phyloP scores from a whole-genome alignment of 2,329 filamentous ascomycete genomes.

The Camptophora hylomeconis region DNA sequence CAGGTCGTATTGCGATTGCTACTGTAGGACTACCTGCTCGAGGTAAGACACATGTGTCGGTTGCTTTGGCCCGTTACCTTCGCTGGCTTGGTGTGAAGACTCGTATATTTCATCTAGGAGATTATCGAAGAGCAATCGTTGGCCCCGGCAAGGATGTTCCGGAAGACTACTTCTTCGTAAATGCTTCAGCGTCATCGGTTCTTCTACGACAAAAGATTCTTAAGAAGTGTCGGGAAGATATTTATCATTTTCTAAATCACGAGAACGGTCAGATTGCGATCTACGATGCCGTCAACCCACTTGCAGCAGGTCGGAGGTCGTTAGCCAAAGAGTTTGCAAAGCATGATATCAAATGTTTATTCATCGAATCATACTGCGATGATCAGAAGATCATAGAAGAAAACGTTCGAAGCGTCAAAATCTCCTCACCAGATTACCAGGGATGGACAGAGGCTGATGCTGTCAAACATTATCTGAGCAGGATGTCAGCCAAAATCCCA shows the following conservation, averaged over 20 bases:
- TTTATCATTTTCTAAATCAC: conserved; percentile 89
- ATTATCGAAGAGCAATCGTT: conserved; percentile 86
- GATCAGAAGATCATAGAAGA: conserved; percentile 89
- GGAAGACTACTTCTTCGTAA: conserved; percentile 94
- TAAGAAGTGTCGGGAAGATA: conserved; percentile 93
- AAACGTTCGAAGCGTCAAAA: conserved; percentile 94
- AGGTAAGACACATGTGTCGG: conserved; percentile 95
- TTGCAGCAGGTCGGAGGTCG: conserved; percentile 65
- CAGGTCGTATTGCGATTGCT: conserved; percentile 90
- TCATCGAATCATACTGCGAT: conserved; percentile 91
- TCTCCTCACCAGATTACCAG: conserved; percentile 89
- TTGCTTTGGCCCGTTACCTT: conserved; percentile 86
- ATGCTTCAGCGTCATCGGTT: conserved; percentile 85
- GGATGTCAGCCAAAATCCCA: conserved; percentile 85
- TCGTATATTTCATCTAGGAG: conserved; percentile 90
- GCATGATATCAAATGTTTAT: conserved; percentile 90
- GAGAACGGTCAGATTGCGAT: conserved; percentile 98
- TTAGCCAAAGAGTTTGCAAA: conserved; percentile 96
- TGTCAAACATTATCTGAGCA: conserved; percentile 76
- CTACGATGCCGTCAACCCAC: conserved; percentile 94
- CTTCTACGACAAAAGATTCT: conserved; percentile 91
- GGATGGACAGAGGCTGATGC: conserved; percentile 88
- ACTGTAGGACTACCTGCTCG: conserved; percentile 91
- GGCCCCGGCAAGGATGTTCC: conserved; percentile 74
- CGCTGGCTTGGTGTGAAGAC: conserved; percentile 98